Conservation (phyloP, 306 rosid species). For the Hippophae tibetana region DNA sequence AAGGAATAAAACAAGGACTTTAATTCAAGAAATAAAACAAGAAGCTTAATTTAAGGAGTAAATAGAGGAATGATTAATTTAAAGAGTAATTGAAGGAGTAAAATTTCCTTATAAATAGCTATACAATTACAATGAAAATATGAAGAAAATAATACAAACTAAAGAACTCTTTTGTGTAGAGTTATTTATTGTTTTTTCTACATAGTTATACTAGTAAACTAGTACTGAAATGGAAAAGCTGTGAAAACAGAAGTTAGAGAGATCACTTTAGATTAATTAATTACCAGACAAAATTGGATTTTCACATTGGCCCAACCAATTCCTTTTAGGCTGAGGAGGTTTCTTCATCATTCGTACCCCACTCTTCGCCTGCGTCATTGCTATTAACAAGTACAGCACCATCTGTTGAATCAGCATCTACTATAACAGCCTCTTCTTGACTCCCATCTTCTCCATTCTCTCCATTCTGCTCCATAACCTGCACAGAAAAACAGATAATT, state of each 20-base stretch:
- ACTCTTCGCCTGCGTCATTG: conserved; percentile 87
- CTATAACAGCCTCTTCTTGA: conserved; percentile 89
- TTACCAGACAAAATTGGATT: conserved; percentile 92
- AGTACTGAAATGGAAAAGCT: conserved; percentile 28
- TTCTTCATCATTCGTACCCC: conserved; percentile 69
- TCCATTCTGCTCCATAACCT: no score
- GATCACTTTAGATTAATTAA: conserved; percentile 51
- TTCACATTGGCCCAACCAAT: conserved; percentile 64
- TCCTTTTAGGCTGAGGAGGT: conserved; percentile 60
- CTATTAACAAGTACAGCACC: conserved; percentile 83
- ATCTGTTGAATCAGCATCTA: conserved; percentile 90
- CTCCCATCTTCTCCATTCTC: conserved; percentile 44
- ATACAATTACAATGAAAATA: no score
- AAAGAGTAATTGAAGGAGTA: no score
- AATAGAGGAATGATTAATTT: no score
- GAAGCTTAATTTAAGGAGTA: no score
- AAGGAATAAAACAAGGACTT: no score
- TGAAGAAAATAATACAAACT: no score
- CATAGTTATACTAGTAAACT: conserved; percentile 6
- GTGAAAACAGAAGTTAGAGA: conserved; percentile 45
- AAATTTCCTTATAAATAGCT: no score
- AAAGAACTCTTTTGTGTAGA: no score
- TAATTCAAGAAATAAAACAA: no score
- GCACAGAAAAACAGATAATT: no score
- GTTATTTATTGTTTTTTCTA: no score